These are phyloP conservation scores for Vaccinium darrowii DNA, from an alignment of 148 eudicot genomes.

Conservation along the genomic window DNA sequence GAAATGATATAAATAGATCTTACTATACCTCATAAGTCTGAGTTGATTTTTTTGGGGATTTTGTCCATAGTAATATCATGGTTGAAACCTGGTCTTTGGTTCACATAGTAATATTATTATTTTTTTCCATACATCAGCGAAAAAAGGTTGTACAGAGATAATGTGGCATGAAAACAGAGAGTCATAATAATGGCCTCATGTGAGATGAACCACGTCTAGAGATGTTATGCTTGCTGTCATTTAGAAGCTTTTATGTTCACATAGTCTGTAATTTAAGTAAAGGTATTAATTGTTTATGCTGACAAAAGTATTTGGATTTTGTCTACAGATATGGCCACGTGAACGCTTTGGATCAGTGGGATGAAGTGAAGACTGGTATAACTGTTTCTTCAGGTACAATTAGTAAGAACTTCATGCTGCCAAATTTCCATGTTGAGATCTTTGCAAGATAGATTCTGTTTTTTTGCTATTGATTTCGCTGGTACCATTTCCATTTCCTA, in stretches of 20 bases:
- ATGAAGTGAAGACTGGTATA: neutral
- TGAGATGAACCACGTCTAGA: neutral
- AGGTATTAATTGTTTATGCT: neutral
- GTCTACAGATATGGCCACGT: conserved; percentile 21
- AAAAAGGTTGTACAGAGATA: neutral
- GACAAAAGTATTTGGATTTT: neutral
- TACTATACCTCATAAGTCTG: neutral
- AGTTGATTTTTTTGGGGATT: neutral
- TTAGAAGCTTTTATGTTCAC: neutral
- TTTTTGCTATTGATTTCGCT: neutral
- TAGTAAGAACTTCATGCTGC: neutral
- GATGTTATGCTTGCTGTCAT: neutral
- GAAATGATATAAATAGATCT: neutral
- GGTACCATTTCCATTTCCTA: neutral
- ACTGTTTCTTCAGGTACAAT: conserved; percentile 12
- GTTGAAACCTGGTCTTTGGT: neutral
- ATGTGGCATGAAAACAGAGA: neutral
- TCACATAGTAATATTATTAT: neutral
- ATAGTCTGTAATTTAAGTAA: neutral
- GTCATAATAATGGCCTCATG: neutral
- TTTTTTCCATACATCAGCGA: neutral
- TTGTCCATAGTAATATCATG: neutral
- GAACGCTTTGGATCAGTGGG: conserved; percentile 21
- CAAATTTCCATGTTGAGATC: conserved; percentile 16
- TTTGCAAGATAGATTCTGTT: neutral